Conservation (phyloP, 352 stramenopile genomes). For the Pythium volutum region DNA sequence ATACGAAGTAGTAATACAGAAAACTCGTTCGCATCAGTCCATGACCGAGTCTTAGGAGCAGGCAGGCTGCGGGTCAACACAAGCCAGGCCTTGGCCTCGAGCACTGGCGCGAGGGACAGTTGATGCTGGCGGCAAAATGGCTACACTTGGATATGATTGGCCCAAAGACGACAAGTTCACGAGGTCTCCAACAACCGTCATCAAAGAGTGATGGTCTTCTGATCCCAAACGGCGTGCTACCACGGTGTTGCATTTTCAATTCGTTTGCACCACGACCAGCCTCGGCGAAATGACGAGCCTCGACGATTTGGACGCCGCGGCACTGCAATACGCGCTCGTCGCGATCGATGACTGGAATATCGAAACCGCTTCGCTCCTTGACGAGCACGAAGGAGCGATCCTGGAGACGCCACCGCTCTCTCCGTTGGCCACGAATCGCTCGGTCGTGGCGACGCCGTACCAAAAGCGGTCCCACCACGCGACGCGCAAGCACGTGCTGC, state of each 20-base stretch:
- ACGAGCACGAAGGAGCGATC: neutral
- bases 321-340: neutral
- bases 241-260: too few species aligned
- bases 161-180: neutral
- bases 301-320: neutral
- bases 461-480: neutral
- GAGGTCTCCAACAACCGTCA: neutral
- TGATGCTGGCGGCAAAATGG: too few species aligned
- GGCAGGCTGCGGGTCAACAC: too few species aligned
- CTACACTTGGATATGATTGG: conserved; percentile 3
- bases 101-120: too few species aligned
- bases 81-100: too few species aligned
- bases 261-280: neutral
- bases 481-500: neutral
- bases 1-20: too few species aligned
- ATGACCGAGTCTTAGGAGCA: too few species aligned
- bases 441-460: neutral
- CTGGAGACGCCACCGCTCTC: neutral
- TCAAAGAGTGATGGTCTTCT: conserved; percentile 10
- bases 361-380: neutral
- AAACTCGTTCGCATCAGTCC: too few species aligned
- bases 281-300: neutral
- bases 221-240: too few species aligned
- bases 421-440: neutral
- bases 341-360: conserved; percentile 9